Conservation (phyloP, 371 early-diverging fungal genomes). For the Apophysomyces trapeziformis region DNA sequence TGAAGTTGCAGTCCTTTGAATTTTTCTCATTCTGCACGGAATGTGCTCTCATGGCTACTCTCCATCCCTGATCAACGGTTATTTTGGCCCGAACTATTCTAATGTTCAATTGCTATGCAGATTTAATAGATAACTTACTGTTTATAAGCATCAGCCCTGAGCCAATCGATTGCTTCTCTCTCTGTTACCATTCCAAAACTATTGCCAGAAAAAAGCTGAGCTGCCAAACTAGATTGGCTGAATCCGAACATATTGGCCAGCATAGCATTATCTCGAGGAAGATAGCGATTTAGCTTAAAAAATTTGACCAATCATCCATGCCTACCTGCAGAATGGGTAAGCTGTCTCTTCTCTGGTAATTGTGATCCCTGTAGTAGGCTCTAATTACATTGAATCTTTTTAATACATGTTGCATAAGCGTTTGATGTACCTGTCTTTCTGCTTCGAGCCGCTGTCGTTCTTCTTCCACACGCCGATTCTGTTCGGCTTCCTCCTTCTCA, state of each 20-base stretch:
- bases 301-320: background rate
- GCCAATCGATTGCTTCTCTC: constrained; percentile 46
- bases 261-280: constrained; percentile 2
- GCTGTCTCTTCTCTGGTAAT: background rate
- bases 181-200: constrained; percentile 30
- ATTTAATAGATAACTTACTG: background rate
- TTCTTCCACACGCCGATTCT: constrained; percentile 27
- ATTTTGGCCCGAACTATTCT: constrained; percentile 3
- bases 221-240: background rate
- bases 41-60: too few species aligned
- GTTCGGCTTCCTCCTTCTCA: constrained; percentile 39
- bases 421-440: constrained; percentile 22
- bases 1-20: too few species aligned
- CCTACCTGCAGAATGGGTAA: background rate
- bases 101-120: background rate
- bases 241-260: background rate
- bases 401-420: background rate
- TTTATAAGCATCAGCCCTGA: constrained; percentile 19
- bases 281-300: background rate
- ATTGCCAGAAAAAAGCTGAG: constrained; percentile 4
- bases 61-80: background rate
- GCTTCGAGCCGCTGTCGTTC: constrained; percentile 21
- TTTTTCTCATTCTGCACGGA: too few species aligned
- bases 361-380: constrained; percentile 4
- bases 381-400: background rate